Base-by-base conservation (phyloP, 1,139 yeast genomes). In the Suhomyces yuchorum region DNA sequence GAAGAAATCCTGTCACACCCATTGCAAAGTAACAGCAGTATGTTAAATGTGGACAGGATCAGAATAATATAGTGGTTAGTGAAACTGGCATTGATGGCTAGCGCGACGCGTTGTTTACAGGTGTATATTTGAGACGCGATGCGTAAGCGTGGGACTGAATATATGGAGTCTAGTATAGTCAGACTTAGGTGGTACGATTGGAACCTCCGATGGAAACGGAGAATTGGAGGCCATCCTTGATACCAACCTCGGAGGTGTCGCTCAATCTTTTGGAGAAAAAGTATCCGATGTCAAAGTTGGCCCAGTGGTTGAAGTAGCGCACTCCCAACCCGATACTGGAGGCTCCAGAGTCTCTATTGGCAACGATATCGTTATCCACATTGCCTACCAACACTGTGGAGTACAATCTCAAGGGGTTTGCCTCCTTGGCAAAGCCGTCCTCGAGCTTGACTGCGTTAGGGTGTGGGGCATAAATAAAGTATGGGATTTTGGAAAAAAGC, bases 1-100 rank as follows among this genome's bases (percentile, higher is more conserved):
- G 91, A 42, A 90, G 78, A 20, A 92, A 73, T 0, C 97, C 97
- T 32, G 82, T 71, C 23, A 89, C 88, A 50, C 96, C 96, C 96
- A 88, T 88, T 22, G 18, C 9, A 15, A 17, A n/a, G 37, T 19
- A 20, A 30, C 11, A 22, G n/a, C 26, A 33, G 17, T 14, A 28
- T 19, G 32, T 17, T 17, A 19, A 33, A 17, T 9, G 4, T 20
- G 33, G 33, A 12, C 30, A 26, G 30, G 14, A 26, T 26, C 30
- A 26, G 30, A 11, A 11, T 26, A 11, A 12, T 26, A 26, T 26
- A 20, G 14, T 26, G 14, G 9, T 4, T 11, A 12, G 14, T 30
- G 18, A 5, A 30, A 30, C 9, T 14, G 17, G 9, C 3, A 14
- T 30, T 30, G 14, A 14, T 8, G 14, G 9, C 18, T 30, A 22